phyloP scores from a whole-genome alignment of 768 basidiomycete genomes.

The Trametes coccinea region DNA sequence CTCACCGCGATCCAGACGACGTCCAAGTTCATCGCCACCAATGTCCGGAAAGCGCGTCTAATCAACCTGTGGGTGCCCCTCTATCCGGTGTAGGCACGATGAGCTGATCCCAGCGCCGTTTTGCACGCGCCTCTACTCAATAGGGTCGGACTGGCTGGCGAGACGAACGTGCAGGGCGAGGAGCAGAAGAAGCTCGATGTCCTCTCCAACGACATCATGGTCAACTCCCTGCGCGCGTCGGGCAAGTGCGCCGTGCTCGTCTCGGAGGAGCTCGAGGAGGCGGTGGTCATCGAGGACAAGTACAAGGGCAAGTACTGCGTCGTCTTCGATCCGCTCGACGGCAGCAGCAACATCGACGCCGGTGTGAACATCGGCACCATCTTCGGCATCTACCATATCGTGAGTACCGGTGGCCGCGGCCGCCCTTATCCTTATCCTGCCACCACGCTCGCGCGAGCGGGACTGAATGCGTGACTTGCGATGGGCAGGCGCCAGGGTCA shows the following conservation, averaged over 20 bases:
- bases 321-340: conserved; percentile 97
- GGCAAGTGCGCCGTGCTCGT: conserved; percentile 97
- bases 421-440: neutral
- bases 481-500: conserved; percentile 65
- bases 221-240: conserved; percentile 94
- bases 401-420: conserved; percentile 42
- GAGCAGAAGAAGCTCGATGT: conserved; percentile 99
- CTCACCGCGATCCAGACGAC: conserved; percentile 95
- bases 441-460: neutral
- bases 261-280: conserved; percentile 92
- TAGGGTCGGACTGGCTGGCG: conserved; percentile 96
- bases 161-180: conserved; percentile 96
- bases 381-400: conserved; percentile 94
- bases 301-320: conserved; percentile 92
- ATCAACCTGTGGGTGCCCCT: conserved; percentile 83
- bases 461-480: neutral
- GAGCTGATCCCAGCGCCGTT: neutral
- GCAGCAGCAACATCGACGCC: conserved; percentile 96
- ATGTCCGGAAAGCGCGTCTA: conserved; percentile 93
- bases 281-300: conserved; percentile 82
- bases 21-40: conserved; percentile 97
- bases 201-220: conserved; percentile 99
- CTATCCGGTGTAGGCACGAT: neutral
- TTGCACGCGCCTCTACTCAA: neutral
- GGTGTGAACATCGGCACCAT: conserved; percentile 98